Base-by-base conservation (phyloP, 2,329 filamentous ascomycete species). In the Parascedosporium putredinis region DNA sequence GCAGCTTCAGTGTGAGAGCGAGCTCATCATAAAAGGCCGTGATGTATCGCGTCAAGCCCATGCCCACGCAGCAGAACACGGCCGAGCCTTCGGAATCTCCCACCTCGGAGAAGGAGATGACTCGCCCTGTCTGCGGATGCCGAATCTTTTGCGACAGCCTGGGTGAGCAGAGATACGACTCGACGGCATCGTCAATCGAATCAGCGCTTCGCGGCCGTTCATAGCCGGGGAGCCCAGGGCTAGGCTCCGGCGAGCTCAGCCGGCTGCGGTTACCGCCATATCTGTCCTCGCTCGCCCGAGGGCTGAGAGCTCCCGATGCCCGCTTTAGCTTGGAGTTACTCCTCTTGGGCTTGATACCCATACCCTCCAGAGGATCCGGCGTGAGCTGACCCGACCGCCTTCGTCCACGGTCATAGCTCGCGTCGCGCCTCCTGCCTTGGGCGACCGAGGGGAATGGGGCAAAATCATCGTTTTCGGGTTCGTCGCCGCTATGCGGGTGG, bases 21-120 rank as follows among this genome's bases (percentile, higher is more conserved):
- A 98, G 73, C 64, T 98, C 93, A 63, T 98, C 93, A 62, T 97
- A 98, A 63, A 98, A 98, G 0, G 90, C 89, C 53, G 88, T 96
- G 52, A 98, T 86, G 62, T 93, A 98, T 65, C 93, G 80, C 9
- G 93, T 98, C 59, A 98, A 67, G 0, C 93, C 93, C 93, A 98
- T 98, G 18, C 93, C 93, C 2, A 98, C 89, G 60, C 93, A 98
- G 62, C 93, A 94, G 57, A 98, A 90, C 2, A 98, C 88, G 2
- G 89, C 91, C 56, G 85, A 91, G 1, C 93, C 93, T 40, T 91
- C 81, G 0, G 90, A 83, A 63, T 97, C 90, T 12, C 93, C 93
- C 2, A 98, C 93, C 64, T 98, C 93, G 0, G 91, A 97, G 61
- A 96, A 98, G 1, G 89, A 94, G 56, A 98, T 96, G 3, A 85